These are phyloP conservation scores for Penicillium sp. DNA, from an alignment of 2,329 filamentous ascomycete species.

Conservation along the genomic window DNA sequence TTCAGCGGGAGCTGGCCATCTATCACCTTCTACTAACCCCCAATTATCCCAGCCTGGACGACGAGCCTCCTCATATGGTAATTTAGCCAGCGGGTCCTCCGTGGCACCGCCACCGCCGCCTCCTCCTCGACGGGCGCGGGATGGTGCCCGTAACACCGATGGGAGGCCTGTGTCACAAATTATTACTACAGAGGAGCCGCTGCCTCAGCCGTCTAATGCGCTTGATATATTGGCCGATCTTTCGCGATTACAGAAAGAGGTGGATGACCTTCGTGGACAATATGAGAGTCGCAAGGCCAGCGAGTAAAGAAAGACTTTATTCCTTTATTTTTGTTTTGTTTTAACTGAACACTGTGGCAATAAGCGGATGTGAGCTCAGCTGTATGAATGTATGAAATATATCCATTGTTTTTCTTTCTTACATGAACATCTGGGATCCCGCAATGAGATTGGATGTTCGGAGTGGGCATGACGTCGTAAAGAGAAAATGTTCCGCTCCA, in stretches of 20 bases:
- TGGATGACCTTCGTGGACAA: constrained; percentile 58
- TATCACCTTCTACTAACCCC: constrained; percentile 12
- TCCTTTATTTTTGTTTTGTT: neutral
- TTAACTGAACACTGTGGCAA: neutral
- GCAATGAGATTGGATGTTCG: neutral
- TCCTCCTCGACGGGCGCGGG: constrained; percentile 49
- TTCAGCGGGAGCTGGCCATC: constrained; percentile 18
- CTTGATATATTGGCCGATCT: constrained; percentile 71
- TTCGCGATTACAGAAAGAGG: constrained; percentile 70
- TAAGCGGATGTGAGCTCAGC: constrained; percentile 12
- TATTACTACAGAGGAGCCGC: constrained; percentile 23
- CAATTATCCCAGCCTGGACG: constrained; percentile 27
- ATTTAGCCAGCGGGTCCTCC: constrained; percentile 26
- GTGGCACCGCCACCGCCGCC: constrained; percentile 46
- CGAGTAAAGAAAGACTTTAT: constrained; percentile 15
- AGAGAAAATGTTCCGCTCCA: neutral
- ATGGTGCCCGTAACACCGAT: constrained; percentile 40
- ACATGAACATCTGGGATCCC: neutral
- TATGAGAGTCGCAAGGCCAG: constrained; percentile 37
- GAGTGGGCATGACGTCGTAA: constrained; percentile 12
- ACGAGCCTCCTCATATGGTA: constrained; percentile 27
- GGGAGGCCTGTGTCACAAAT: constrained; percentile 22
- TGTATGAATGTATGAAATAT: constrained; percentile 18
- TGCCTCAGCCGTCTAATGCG: constrained; percentile 43
- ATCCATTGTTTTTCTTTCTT: neutral